Evolutionary conservation across 805 yeast genomes (phyloP), one percentile per base, ranked within the genome.

Genomic region (Wickerhamomyces alni): DNA sequence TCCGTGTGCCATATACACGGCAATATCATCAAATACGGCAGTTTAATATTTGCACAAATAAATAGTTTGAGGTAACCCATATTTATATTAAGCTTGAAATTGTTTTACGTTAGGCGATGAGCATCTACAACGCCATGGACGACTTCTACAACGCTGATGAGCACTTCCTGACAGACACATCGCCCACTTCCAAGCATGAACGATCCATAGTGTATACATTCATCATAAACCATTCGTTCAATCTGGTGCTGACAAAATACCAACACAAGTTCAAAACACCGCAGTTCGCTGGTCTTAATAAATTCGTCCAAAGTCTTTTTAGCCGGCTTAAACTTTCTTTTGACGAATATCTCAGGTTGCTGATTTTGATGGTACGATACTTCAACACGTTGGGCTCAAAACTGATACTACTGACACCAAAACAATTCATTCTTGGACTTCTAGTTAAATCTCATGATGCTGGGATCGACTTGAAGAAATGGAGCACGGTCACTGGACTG

Each of bases 211-310:
- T 43, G 10, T 31, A 31, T 21, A 43, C 30, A 22, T 43, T 30
- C 31, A 13, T 43, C 1, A 32, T 43, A 5, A 33, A 43, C 16
- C 26, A 43, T 28, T 36, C 40, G 5, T 17, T 39, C 6, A 36
- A 36, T 15, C 16, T 39, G 6, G 25, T 43, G 3, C 12, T 39
- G 2, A 27, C 35, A 10, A 40, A 43, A 28, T 36, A 43, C 26
- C 18, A 28, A 13, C 17, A 10, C n/a, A n/a, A 32, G 27, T 25
- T 41, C 7, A 26, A 35, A 15, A 27, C 18, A 9, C 21, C 17
- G 8, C n/a, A 12, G 19, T 31, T 31, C 26, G 5, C 11, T 19
- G 34, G 34, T 4, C 17, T 35, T 2, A 35, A 39, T 16, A 10
- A 25, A 5, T 39, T 39, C n/a, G 27, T 31, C 8, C 19, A 18